Base-by-base conservation (phyloP, 306 rosid species). In the Trifolium repens region DNA sequence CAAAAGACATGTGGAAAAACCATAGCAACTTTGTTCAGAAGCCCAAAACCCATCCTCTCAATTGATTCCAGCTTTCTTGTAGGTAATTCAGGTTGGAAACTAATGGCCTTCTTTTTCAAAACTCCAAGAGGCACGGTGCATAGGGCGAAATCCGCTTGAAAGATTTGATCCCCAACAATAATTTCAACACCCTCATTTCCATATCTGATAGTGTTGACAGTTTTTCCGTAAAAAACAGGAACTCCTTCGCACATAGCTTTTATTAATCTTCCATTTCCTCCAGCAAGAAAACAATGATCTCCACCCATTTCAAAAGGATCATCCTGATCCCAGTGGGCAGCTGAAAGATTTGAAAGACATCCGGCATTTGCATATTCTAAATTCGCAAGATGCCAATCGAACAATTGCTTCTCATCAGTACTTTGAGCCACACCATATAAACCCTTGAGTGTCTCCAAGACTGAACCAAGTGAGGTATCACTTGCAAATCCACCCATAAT, bases 281-380 rank as follows among this genome's bases (percentile, higher is more conserved):
- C 99, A 35, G 99, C 91, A 35, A 92, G 96, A 75, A 94, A 94
- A 85, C 97, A 94, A 69, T 91, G 99, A 84, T 91, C 99, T 58
- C 99, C 99, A 52, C 93, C 91, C 97, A 94, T 94, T 82, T 94
- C 99, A 46, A 76, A 94, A 53, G 99, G 99, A 87, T 94, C 99
- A 46, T 94, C 97, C 79, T 94, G 97, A 83, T 92, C 97, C 99
- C 97, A 94, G 68, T 92, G 81, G 35, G 90, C 89, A 30, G 99
- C 96, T 10, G 99, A 94, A 71, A 94, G 90, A 66, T 94, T 83
- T 5, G 97, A 89, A 77, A 94, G 93, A 83, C 99, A 92, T 76
- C 99, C 99, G 14, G 99, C 99, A 84, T 94, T 94, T 69, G 99
- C 96, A 43, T 87, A 94, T 79, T 94, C 99, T 72, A 94, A 83